phyloP scores from a whole-genome alignment of 495 filamentous ascomycete species.

The Sabuloglossum arenarium region DNA sequence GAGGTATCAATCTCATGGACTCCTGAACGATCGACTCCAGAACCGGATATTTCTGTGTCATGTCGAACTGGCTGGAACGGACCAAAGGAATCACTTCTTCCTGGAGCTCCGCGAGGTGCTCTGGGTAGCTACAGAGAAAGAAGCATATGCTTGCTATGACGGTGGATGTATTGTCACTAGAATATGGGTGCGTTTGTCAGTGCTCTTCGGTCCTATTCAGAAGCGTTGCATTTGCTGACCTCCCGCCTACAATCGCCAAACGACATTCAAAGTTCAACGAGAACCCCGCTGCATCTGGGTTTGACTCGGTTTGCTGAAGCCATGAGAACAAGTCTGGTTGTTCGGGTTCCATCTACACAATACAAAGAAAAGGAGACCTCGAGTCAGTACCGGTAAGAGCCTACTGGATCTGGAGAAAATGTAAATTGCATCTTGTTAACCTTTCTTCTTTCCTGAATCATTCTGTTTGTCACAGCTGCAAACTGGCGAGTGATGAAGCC shows the following conservation, averaged over 20 bases:
- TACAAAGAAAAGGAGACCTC: neutral
- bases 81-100: neutral
- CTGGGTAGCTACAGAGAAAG: conserved; percentile 16
- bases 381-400: neutral
- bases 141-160: conserved; percentile 22
- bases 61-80: conserved; percentile 2
- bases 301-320: neutral
- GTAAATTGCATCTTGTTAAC: neutral
- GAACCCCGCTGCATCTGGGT: neutral
- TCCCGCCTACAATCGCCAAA: neutral
- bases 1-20: conserved; percentile 30
- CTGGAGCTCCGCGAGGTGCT: conserved; percentile 9
- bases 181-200: neutral
- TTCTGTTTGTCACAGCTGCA: neutral
- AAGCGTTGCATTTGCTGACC: neutral
- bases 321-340: neutral
- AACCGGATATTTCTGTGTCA: neutral
- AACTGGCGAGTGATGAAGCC: neutral
- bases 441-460: neutral
- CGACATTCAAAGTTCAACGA: neutral
- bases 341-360: neutral
- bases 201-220: neutral
- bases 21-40: conserved; percentile 31
- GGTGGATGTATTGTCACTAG: conserved; percentile 20
- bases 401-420: too few relatives aligned